phyloP scores from a whole-genome alignment of 345 rosid genomes.

The Corchorus capsularis region DNA sequence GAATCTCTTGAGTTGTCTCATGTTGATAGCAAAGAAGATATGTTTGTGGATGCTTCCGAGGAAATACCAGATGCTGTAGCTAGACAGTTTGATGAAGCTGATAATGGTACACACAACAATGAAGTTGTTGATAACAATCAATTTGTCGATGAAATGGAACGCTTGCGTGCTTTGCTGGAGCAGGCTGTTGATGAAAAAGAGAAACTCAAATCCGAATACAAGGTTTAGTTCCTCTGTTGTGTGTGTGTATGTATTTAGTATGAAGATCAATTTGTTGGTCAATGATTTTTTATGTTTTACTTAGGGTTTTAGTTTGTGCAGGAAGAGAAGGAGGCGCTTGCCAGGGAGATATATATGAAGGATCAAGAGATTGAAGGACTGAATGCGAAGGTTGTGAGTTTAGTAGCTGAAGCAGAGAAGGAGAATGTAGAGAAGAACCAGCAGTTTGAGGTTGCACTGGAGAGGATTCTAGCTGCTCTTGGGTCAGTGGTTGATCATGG shows the following conservation, averaged over 20 bases:
- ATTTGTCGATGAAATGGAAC: slow-evolving; percentile 32
- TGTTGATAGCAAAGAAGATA: slow-evolving; percentile 75
- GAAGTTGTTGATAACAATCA: slow-evolving; percentile 11
- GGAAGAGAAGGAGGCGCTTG: slow-evolving; percentile 55
- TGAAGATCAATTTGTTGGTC: not conserved
- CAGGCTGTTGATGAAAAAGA: slow-evolving; percentile 42
- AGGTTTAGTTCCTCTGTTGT: slow-evolving; percentile 33
- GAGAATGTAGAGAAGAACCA: slow-evolving; percentile 36
- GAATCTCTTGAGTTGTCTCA: slow-evolving; percentile 28
- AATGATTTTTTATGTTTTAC: slow-evolving; percentile 14
- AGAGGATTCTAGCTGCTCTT: slow-evolving; percentile 66
- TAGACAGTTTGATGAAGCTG: slow-evolving; percentile 15
- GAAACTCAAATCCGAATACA: slow-evolving; percentile 28
- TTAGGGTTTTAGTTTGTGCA: slow-evolving; percentile 29
- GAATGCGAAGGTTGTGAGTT: slow-evolving; percentile 40
- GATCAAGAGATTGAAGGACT: slow-evolving; percentile 66
- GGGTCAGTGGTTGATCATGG: slow-evolving; percentile 54
- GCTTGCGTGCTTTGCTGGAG: slow-evolving; percentile 28
- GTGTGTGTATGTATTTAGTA: not conserved
- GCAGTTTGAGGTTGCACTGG: slow-evolving; percentile 49
- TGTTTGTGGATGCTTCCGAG: slow-evolving; percentile 78
- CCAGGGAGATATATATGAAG: slow-evolving; percentile 47
- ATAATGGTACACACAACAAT: slow-evolving; percentile 20
- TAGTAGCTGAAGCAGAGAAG: slow-evolving; percentile 18
- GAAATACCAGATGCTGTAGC: slow-evolving; percentile 10